phyloP scores from a whole-genome alignment of 2,329 filamentous ascomycete genomes.

The Trichophyton equinum region DNA sequence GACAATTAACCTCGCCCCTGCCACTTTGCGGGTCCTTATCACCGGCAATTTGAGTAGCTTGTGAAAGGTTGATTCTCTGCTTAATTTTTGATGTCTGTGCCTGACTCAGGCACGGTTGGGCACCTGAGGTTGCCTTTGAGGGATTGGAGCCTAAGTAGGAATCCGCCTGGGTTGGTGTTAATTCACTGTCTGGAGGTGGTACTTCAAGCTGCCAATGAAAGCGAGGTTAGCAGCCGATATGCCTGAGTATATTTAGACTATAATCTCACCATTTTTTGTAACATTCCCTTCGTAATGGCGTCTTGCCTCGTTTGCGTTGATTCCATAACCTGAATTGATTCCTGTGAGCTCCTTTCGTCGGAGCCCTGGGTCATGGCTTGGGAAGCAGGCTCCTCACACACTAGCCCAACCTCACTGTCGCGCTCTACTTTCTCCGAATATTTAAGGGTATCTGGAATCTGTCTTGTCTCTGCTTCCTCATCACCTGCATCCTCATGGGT shows the following conservation, averaged over 20 bases:
- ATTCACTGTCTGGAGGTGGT: constrained; percentile 14
- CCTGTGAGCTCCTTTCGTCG: constrained; percentile 10
- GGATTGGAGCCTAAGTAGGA: constrained; percentile 5
- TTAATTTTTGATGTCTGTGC: background rate
- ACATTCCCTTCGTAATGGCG: constrained; percentile 16
- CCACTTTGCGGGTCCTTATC: background rate
- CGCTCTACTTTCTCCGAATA: constrained; percentile 19
- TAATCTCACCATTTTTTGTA: constrained; percentile 24
- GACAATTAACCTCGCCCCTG: constrained; percentile 22
- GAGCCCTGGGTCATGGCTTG: background rate
- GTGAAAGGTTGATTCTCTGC: background rate
- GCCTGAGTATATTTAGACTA: background rate
- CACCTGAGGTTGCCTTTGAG: background rate
- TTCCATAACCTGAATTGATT: constrained; percentile 18
- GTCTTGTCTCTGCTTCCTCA: constrained; percentile 5
- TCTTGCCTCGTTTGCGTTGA: constrained; percentile 20
- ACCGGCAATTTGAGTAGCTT: background rate
- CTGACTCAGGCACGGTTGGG: background rate
- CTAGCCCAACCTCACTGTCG: constrained; percentile 20
- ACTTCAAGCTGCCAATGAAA: background rate
- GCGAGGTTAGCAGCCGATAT: background rate
- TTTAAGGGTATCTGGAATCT: constrained; percentile 22
- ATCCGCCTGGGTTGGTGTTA: constrained; percentile 21
- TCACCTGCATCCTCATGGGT: constrained; percentile 18
- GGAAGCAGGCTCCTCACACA: background rate